Percentiles rank a stretch among this genome's conserved stretches.
Conservation (phyloP, 1,284 basidiomycete genomes). For the Chiua sp. region DNA sequence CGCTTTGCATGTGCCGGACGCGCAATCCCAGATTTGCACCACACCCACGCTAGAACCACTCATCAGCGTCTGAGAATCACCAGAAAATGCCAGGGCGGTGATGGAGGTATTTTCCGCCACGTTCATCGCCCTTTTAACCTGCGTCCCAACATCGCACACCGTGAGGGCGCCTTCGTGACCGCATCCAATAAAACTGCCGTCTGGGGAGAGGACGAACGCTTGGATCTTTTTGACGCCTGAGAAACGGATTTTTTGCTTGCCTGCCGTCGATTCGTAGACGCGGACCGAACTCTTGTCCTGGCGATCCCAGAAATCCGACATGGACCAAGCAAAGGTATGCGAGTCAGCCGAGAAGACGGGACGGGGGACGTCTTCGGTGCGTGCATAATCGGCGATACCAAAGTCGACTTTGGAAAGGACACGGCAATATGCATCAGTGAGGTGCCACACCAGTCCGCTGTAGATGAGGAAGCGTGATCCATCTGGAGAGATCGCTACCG, state of each 20-base stretch:
- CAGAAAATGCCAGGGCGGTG: slow-evolving; percentile 8
- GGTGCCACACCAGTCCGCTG: slow-evolving; percentile 11
- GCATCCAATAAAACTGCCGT: slow-evolving; percentile 13
- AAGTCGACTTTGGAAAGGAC: slow-evolving; percentile 18
- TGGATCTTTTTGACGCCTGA: slow-evolving; percentile 14
- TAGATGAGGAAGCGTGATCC: slow-evolving; percentile 15
- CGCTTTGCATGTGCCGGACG: slow-evolving; percentile 10
- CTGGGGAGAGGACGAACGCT: slow-evolving; percentile 6
- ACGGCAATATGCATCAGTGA: slow-evolving; percentile 3
- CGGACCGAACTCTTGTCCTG: slow-evolving; percentile 8
- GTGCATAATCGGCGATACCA: slow-evolving; percentile 9
- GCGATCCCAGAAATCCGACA: slow-evolving; percentile 14
- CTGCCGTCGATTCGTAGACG: slow-evolving; percentile 19
- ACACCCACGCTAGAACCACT: slow-evolving; percentile 10
- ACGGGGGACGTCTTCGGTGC: slow-evolving; percentile 1
- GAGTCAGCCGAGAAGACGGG: slow-evolving; percentile 17
- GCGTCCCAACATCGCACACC: slow-evolving; percentile 14
- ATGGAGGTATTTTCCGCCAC: slow-evolving; percentile 9
- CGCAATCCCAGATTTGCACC: slow-evolving; percentile 10
- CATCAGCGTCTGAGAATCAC: slow-evolving; percentile 11
- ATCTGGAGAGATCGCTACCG: slow-evolving; percentile 13
- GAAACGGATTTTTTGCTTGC: slow-evolving; percentile 10
- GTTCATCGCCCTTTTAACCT: slow-evolving; percentile 5
- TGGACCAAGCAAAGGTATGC: slow-evolving; percentile 16
- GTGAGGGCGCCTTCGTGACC: slow-evolving; percentile 18